Evolutionary conservation across 768 basidiomycete species (phyloP).

Genomic region (Lactarius akahatsu): DNA sequence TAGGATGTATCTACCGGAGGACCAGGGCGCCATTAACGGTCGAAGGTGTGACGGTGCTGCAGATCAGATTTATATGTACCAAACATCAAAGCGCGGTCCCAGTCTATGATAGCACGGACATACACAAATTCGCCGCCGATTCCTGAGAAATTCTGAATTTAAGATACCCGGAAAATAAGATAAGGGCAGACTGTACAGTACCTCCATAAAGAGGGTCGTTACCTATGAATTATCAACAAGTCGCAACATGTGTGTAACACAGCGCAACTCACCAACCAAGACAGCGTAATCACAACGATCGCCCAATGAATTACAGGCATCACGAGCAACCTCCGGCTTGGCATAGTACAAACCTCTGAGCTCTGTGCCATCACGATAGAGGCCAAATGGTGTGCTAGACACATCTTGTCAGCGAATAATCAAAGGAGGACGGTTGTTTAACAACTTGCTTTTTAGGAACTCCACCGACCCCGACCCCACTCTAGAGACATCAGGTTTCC

Average conservation of each 20-base stretch:
- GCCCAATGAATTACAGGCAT: slow-evolving; percentile 65
- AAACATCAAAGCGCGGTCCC: not conserved
- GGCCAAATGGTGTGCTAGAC: slow-evolving; percentile 66
- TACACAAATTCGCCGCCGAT: slow-evolving; percentile 79
- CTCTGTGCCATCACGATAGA: slow-evolving; percentile 78
- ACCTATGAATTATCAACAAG: slow-evolving; percentile 40
- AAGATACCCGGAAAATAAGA: not conserved
- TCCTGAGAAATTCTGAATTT: slow-evolving; percentile 41
- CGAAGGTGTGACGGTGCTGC: slow-evolving; percentile 74
- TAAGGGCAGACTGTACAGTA: slow-evolving; percentile 37
- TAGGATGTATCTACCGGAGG: slow-evolving; percentile 43
- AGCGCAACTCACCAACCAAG: slow-evolving; percentile 51
- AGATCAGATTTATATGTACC: not conserved
- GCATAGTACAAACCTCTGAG: slow-evolving; percentile 70
- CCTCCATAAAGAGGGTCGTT: slow-evolving; percentile 82
- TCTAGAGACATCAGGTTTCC: slow-evolving; percentile 41
- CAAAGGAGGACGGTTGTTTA: not conserved
- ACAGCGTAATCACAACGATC: slow-evolving; percentile 74
- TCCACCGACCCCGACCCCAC: slow-evolving; percentile 68
- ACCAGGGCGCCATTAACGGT: slow-evolving; percentile 71
- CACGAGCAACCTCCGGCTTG: slow-evolving; percentile 61
- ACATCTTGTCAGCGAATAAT: slow-evolving; percentile 6
- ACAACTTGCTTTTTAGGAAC: slow-evolving; percentile 61
- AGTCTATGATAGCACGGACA: slow-evolving; percentile 31
- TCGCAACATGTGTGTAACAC: not conserved